Evolutionary conservation across 176 grass and related monocot genomes (phyloP), one percentile per base, ranked within the genome.

Genomic region (Eragrostis nindensis): DNA sequence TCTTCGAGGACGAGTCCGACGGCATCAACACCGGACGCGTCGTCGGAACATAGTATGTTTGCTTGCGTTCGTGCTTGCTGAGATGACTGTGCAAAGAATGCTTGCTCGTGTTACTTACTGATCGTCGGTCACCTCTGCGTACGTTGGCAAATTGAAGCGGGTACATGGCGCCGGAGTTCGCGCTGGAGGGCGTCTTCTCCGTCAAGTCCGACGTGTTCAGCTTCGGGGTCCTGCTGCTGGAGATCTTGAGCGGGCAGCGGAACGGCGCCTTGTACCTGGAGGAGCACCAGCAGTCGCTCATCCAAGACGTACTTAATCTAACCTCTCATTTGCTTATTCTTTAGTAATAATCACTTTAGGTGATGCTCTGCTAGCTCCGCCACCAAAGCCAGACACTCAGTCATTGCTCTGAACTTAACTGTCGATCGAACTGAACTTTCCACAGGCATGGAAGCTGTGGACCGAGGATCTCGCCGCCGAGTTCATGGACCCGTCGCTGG

Each of bases 181-280:
- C 80, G 5, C 30, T 92, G 79, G 89, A 84, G 73, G 94, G 94
- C 21, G 80, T 74, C 12, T 97, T 94, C 72, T 97, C 94, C 0
- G 86, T 94, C 17, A 97, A 94, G 86, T 97, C 94, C 0, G 94
- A 97, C 44, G 94, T 94, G 40, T 97, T 90, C 84, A 97, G 94
- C 66, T 94, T 90, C 26, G 94, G 94, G 0, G 94, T 97, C 13
- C 86, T 97, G 1, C 62, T 97, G 14, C 62, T 97, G 1, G 94
- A 97, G 87, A 97, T 97, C 84, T 57, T 97, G 9, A 91, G 94
- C 75, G 94, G 91, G 10, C 79, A 90, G 48, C 78, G 89, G 7
- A 97, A 94, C 62, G 89, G 91, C 32, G 85, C 68, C 7, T 12
- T 81, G 59, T 90, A 97, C 74, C 48, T 97, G 1, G 86, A 90